These are phyloP conservation scores for Fragaria vesca DNA, from an alignment of 306 rosid species.

Conservation along the genomic window DNA sequence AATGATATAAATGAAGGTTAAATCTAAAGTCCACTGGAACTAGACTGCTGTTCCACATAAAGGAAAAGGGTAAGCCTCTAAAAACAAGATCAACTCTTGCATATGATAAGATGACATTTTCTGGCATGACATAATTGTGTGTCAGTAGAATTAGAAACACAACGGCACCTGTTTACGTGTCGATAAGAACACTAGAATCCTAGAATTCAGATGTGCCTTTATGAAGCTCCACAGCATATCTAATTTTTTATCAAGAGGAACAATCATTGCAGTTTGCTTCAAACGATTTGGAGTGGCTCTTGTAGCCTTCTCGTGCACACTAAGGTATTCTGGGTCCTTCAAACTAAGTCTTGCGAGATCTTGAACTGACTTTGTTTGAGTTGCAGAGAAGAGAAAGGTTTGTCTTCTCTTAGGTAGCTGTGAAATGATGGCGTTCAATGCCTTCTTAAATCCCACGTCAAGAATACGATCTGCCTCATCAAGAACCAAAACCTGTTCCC, in stretches of 20 bases:
- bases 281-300: constrained; percentile 79
- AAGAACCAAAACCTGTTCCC: constrained; percentile 77
- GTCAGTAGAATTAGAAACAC: not conserved
- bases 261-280: constrained; percentile 72
- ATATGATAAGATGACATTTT: not conserved
- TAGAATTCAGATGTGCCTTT: constrained; percentile 79
- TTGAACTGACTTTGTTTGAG: constrained; percentile 81
- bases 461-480: constrained; percentile 98
- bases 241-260: constrained; percentile 74
- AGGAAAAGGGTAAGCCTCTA: not conserved
- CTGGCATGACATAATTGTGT: not conserved
- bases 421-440: constrained; percentile 75
- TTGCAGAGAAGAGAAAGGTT: constrained; percentile 90
- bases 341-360: constrained; percentile 95
- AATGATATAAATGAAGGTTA: constrained; percentile 7
- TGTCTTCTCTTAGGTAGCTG: constrained; percentile 87
- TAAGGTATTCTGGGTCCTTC: constrained; percentile 93
- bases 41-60: not conserved
- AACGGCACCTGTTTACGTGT: constrained; percentile 74
- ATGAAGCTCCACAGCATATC: constrained; percentile 94
- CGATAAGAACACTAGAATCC: constrained; percentile 77
- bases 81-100: not conserved
- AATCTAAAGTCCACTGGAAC: not conserved
- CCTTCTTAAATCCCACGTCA: constrained; percentile 71
- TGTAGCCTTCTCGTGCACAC: constrained; percentile 82